A percentile compares a stretch with the other conserved stretches of the same genome.
Evolutionary conservation across 805 yeast species (phyloP).

Genomic region (Pichia occidentalis): DNA sequence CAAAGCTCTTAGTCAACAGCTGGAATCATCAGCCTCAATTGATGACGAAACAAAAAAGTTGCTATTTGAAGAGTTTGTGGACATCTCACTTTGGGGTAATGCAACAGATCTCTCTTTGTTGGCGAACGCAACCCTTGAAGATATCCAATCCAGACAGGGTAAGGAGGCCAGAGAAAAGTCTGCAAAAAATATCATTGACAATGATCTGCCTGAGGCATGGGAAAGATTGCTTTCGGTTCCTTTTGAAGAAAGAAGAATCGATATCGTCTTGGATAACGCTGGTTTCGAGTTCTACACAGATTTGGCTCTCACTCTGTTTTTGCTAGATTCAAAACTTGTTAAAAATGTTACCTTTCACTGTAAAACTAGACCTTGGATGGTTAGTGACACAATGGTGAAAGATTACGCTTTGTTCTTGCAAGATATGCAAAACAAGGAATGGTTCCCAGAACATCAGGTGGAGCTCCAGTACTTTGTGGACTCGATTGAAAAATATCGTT

Average conservation of each 20-base stretch:
- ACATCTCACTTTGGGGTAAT: constrained; percentile 94
- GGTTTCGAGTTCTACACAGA: constrained; percentile 96
- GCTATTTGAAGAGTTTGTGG: constrained; percentile 76
- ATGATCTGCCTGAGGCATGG: constrained; percentile 74
- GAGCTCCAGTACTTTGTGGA: constrained; percentile 45
- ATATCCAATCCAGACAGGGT: constrained; percentile 87
- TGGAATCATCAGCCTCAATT: constrained; percentile 7
- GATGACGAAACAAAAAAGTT: constrained; percentile 42
- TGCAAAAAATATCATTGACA: constrained; percentile 68
- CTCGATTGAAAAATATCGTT: constrained; percentile 38
- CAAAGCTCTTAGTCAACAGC: constrained; percentile 32
- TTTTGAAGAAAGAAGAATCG: constrained; percentile 47
- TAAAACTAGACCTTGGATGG: constrained; percentile 94
- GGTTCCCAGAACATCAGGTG: constrained; percentile 43
- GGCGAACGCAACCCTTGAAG: constrained; percentile 84
- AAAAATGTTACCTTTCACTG: constrained; percentile 71
- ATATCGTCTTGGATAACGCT: constrained; percentile 83
- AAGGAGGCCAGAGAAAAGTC: constrained; percentile 78
- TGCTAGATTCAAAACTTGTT: constrained; percentile 65
- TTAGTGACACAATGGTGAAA: constrained; percentile 85
- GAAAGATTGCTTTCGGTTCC: constrained; percentile 29
- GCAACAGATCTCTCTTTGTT: constrained; percentile 91
- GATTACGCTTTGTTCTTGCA: constrained; percentile 58
- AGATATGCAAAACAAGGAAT: constrained; percentile 45
- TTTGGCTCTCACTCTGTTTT: constrained; percentile 53